Percentiles rank a stretch among this genome's conserved stretches.
phyloP scores from a whole-genome alignment of 2,329 filamentous ascomycete genomes.

The Epicoccum nigrum region DNA sequence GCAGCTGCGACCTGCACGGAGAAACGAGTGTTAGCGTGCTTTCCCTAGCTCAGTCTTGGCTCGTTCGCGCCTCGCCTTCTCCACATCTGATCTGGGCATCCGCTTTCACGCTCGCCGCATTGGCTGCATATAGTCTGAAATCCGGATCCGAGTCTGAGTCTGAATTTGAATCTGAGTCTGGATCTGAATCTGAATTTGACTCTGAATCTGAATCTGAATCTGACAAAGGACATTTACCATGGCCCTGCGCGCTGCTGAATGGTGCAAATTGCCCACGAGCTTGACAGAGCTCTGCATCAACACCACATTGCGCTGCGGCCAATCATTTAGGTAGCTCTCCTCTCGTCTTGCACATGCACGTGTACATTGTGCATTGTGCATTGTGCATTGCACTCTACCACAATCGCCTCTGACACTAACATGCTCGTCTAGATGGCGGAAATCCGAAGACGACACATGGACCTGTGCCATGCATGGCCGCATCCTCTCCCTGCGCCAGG shows the following conservation, averaged over 20 bases:
- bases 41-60: neutral
- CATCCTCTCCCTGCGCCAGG: constrained; percentile 84
- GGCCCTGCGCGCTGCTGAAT: constrained; percentile 68
- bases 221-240: constrained; percentile 29
- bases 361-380: too few species aligned
- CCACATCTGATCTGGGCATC: neutral
- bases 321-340: constrained; percentile 78
- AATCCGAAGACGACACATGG: constrained; percentile 82
- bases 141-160: too few species aligned
- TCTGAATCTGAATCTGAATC: too few species aligned
- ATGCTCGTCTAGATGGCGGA: constrained; percentile 77
- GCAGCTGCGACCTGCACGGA: constrained; percentile 1
- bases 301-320: constrained; percentile 90
- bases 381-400: neutral
- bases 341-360: too few species aligned
- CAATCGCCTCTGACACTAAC: constrained; percentile 9
- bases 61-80: neutral
- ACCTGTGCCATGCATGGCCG: constrained; percentile 85
- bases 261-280: constrained; percentile 84
- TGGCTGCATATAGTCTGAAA: too few species aligned
- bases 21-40: constrained; percentile 15
- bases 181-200: too few species aligned
- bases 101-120: neutral
- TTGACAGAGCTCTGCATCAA: constrained; percentile 90
- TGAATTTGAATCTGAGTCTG: too few species aligned